Percentiles rank a stretch among this genome's conserved stretches.
Evolutionary conservation across 2,329 filamentous ascomycete species (phyloP).

Genomic region (Cryphonectria carpinicola): DNA sequence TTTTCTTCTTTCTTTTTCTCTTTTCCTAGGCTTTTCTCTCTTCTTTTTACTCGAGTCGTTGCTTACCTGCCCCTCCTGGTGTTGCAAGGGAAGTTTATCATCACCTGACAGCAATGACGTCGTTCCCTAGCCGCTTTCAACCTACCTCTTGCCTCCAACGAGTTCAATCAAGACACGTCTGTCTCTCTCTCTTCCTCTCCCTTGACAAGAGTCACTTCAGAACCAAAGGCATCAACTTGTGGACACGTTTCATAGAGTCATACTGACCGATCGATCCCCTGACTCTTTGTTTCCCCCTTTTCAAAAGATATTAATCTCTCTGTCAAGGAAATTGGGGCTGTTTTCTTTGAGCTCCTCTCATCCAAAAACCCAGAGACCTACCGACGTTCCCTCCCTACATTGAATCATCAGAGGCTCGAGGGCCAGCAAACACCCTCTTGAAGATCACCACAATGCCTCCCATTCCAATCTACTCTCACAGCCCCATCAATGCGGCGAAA

Average conservation of each 20-base stretch:
- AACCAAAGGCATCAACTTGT: neutral
- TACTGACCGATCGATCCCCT: neutral
- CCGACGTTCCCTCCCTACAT: neutral
- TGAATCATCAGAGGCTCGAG: neutral
- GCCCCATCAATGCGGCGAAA: constrained; percentile 62
- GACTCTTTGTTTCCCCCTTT: neutral
- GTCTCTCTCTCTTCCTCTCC: neutral
- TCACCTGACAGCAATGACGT: constrained; percentile 18
- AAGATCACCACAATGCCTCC: constrained; percentile 55
- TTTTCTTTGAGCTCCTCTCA: neutral
- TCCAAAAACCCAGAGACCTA: too few species aligned
- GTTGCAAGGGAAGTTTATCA: neutral
- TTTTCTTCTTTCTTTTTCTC: neutral
- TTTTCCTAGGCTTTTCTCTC: neutral
- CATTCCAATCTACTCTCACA: constrained; percentile 62
- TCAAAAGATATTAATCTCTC: neutral
- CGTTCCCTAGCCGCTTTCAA: neutral
- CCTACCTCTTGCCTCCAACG: neutral
- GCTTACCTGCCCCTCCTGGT: neutral
- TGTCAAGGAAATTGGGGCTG: neutral
- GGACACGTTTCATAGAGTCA: neutral
- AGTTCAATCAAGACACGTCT: constrained; percentile 2
- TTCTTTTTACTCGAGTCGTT: neutral
- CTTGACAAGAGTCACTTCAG: neutral
- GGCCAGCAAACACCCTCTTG: neutral